Percentiles rank a stretch among this genome's conserved stretches.
Conservation (phyloP, 2,329 filamentous ascomycete genomes). For the Reticulascus tulasneorum region DNA sequence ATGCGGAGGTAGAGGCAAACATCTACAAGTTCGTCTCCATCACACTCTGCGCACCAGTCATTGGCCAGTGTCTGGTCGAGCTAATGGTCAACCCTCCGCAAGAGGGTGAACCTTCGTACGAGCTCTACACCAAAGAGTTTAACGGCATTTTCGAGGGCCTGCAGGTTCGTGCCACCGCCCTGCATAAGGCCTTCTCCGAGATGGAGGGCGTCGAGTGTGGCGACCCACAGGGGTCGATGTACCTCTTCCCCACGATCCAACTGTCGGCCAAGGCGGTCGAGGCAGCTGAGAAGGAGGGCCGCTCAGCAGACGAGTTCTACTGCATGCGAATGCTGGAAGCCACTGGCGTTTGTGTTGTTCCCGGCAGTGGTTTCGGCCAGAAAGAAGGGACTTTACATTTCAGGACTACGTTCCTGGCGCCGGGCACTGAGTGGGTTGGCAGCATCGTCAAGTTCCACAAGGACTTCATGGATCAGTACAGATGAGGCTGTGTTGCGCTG, state of each 20-base stretch:
- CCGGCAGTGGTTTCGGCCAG: slow-evolving; percentile 91
- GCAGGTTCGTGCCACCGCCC: slow-evolving; percentile 72
- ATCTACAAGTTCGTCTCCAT: slow-evolving; percentile 99
- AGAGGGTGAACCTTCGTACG: slow-evolving; percentile 76
- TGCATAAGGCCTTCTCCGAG: slow-evolving; percentile 84
- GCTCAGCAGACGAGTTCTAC: slow-evolving; percentile 88
- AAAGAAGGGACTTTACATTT: slow-evolving; percentile 89
- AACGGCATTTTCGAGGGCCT: slow-evolving; percentile 75
- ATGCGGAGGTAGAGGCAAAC: slow-evolving; percentile 78
- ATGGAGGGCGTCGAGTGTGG: slow-evolving; percentile 97
- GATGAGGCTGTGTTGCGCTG: too few relatives aligned
- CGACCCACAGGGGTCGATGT: slow-evolving; percentile 92
- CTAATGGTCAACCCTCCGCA: slow-evolving; percentile 95
- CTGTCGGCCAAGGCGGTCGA: slow-evolving; percentile 72
- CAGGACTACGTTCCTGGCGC: slow-evolving; percentile 92
- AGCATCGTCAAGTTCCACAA: slow-evolving; percentile 86
- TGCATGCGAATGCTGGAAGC: slow-evolving; percentile 85
- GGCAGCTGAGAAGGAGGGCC: slow-evolving; percentile 70
- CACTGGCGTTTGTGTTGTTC: slow-evolving; percentile 91
- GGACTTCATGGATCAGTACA: slow-evolving; percentile 83
- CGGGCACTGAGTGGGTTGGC: slow-evolving; percentile 91
- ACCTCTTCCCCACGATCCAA: slow-evolving; percentile 93
- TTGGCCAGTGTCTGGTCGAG: slow-evolving; percentile 94
- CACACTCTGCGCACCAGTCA: slow-evolving; percentile 90
- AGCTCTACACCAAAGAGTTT: slow-evolving; percentile 83